These are phyloP conservation scores for Somion occarium DNA, from an alignment of 1,284 basidiomycete species.

Conservation along the genomic window DNA sequence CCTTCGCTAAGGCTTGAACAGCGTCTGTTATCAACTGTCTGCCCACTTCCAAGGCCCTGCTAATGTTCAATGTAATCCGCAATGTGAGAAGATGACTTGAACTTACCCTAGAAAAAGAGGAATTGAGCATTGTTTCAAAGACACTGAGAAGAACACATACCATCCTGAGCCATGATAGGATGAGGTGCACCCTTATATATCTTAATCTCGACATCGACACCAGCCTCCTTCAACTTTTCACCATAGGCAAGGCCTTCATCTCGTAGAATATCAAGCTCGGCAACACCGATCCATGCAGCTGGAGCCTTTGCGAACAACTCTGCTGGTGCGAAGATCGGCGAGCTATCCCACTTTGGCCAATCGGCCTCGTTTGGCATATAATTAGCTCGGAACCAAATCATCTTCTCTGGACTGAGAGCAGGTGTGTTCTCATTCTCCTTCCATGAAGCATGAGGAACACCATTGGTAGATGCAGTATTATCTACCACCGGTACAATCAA, in stretches of 20 bases:
- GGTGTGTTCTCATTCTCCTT: conserved; percentile 52
- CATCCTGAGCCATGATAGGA: conserved; percentile 69
- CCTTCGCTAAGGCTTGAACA: conserved; percentile 39
- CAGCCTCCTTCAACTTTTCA: conserved; percentile 49
- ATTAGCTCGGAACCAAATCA: conserved; percentile 69
- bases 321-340: conserved; percentile 62
- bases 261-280: conserved; percentile 62
- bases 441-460: conserved; percentile 47
- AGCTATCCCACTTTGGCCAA: conserved; percentile 61
- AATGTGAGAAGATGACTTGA: background rate
- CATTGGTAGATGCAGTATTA: conserved; percentile 51
- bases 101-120: conserved; percentile 18
- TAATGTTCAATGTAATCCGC: conserved; percentile 10
- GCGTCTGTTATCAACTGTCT: conserved; percentile 53
- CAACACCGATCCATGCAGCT: conserved; percentile 58
- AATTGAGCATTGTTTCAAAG: background rate
- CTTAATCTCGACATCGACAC: conserved; percentile 50
- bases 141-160: conserved; percentile 35
- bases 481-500: conserved; percentile 70
- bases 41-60: conserved; percentile 45
- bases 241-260: conserved; percentile 67
- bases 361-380: conserved; percentile 62
- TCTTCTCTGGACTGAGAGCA: conserved; percentile 56
- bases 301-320: conserved; percentile 47
- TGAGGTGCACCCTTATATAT: conserved; percentile 61